Percentiles rank a stretch among this genome's conserved stretches.
phyloP scores from a whole-genome alignment of 441 rosid species.

The Arabidopsis hybrid region DNA sequence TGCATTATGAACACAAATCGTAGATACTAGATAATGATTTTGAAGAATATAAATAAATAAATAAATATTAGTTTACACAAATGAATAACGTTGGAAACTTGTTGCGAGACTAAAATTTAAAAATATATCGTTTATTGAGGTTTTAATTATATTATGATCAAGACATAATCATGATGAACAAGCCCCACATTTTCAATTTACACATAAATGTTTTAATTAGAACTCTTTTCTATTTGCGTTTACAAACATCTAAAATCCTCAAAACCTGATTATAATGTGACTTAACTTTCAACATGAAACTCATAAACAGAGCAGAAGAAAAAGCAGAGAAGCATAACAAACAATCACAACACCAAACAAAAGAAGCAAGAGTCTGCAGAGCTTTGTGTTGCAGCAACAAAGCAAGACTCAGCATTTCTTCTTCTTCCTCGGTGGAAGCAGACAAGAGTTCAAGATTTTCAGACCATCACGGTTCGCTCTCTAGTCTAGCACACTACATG shows the following conservation, averaged over 20 bases:
- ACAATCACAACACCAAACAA: conserved; percentile 33
- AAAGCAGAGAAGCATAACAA: conserved; percentile 26
- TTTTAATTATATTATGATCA: conserved; percentile 2
- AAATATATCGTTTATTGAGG: neutral
- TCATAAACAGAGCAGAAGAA: conserved; percentile 26
- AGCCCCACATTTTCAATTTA: conserved; percentile 27
- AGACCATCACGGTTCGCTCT: conserved; percentile 57
- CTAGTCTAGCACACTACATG: conserved; percentile 89
- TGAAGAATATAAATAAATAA: neutral
- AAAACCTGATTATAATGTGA: conserved; percentile 35
- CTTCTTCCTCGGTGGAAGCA: conserved; percentile 57
- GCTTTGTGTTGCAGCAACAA: conserved; percentile 72
- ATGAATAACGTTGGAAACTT: conserved; percentile 21
- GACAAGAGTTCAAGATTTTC: conserved; percentile 53
- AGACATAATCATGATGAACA: conserved; percentile 39
- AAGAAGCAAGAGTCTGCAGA: conserved; percentile 57
- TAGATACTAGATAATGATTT: neutral
- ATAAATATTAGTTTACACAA: neutral
- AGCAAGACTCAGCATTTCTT: conserved; percentile 66
- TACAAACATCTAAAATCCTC: conserved; percentile 28
- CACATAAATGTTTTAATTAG: neutral
- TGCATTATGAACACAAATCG: neutral
- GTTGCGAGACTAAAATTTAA: neutral
- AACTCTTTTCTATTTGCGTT: neutral
- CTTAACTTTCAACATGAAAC: conserved; percentile 39